These are phyloP conservation scores for Raphidocelis subcapitata DNA, from an alignment of 139 green algal species.

Conservation along the genomic window DNA sequence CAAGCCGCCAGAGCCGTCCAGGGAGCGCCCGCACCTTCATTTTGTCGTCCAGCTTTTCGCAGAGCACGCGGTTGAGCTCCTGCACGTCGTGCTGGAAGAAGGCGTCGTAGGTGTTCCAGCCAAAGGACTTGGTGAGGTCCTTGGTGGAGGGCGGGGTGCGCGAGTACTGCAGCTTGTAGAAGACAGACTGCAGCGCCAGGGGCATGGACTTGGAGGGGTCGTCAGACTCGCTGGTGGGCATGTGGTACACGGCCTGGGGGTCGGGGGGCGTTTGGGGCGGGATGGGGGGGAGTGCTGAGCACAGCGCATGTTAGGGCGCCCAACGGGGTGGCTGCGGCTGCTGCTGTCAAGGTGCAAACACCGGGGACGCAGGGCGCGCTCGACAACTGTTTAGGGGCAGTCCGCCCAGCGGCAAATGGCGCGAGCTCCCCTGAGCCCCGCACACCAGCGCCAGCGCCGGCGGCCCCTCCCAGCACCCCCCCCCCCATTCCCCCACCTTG, in stretches of 20 bases:
- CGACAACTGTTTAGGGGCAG: too few species aligned
- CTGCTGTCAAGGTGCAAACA: too few species aligned
- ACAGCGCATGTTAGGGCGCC: too few species aligned
- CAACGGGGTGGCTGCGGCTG: too few species aligned
- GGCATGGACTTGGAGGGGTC: conserved; percentile 75
- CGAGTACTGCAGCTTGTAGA: conserved; percentile 95
- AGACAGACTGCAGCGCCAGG: conserved; percentile 94
- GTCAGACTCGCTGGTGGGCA: conserved; percentile 86
- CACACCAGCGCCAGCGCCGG: too few species aligned
- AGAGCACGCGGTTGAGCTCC: conserved; percentile 96
- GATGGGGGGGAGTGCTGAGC: too few species aligned
- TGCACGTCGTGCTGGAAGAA: conserved; percentile 99
- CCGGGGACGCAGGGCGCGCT: too few species aligned
- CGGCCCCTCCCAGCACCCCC: too few species aligned
- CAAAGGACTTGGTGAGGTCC: conserved; percentile 96
- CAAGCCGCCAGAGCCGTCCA: too few species aligned
- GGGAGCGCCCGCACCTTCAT: conserved; percentile 85
- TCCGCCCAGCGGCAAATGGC: too few species aligned
- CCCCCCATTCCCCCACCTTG: conserved; percentile 44
- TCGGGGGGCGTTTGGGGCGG: neutral
- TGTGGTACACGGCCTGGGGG: conserved; percentile 92
- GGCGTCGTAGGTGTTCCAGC: conserved; percentile 90
- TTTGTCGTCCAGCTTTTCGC: conserved; percentile 97
- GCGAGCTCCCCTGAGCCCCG: too few species aligned
- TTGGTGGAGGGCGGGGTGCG: conserved; percentile 83